Percentiles rank a stretch among this genome's conserved stretches.
Evolutionary conservation across 148 eudicot species (phyloP).

Genomic region (Oxyria digyna): DNA sequence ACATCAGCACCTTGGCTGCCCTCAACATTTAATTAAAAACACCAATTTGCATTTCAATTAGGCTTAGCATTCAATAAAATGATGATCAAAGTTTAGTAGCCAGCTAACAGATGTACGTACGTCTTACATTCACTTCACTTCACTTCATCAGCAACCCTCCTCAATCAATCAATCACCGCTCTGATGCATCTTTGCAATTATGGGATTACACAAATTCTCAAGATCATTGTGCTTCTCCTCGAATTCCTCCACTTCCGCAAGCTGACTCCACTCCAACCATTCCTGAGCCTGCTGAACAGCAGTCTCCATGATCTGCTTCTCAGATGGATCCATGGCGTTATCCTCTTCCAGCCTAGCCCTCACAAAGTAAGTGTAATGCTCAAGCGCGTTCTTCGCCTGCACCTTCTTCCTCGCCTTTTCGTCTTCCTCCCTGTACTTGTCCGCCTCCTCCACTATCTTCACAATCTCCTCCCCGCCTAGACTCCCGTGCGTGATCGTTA

Average conservation of each 20-base stretch:
- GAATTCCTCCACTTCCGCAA: background rate
- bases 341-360: background rate
- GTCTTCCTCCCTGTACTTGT: background rate
- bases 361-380: background rate
- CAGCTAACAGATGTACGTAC: too few relatives aligned
- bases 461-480: background rate
- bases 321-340: background rate
- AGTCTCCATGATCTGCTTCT: background rate
- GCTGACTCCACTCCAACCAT: background rate
- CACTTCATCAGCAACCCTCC: background rate
- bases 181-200: background rate
- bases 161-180: background rate
- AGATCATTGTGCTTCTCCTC: background rate
- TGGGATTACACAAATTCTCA: background rate
- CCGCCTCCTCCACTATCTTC: background rate
- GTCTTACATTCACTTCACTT: too few relatives aligned
- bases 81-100: background rate
- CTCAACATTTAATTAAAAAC: background rate
- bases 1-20: slow-evolving; percentile 15
- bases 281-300: background rate
- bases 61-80: background rate
- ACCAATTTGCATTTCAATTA: background rate
- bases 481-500: background rate
- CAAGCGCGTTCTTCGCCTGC: background rate
- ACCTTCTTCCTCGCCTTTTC: background rate